These are phyloP conservation scores for Mycena rosella DNA, from an alignment of 768 basidiomycete species.

Conservation along the genomic window DNA sequence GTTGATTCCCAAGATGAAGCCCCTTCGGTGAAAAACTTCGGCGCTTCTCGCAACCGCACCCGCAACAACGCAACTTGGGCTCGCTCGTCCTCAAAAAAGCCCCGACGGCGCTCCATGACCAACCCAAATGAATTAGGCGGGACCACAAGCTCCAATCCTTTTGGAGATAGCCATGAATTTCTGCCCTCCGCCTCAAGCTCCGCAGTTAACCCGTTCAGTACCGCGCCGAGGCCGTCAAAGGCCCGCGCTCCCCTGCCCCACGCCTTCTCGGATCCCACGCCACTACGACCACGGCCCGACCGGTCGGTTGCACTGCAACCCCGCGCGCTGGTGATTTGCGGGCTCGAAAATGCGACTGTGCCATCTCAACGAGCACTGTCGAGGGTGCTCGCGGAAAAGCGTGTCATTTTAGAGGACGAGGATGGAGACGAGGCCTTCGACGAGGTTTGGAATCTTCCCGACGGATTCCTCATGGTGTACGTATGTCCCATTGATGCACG, in stretches of 20 bases:
- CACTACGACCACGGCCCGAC: slow-evolving; percentile 37
- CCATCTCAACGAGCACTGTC: slow-evolving; percentile 71
- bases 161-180: slow-evolving; percentile 30
- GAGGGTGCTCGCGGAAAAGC: slow-evolving; percentile 63
- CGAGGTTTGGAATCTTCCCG: slow-evolving; percentile 69
- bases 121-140: slow-evolving; percentile 48
- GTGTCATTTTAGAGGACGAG: slow-evolving; percentile 60
- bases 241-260: slow-evolving; percentile 39
- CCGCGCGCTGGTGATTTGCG: slow-evolving; percentile 74
- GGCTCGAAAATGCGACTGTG: slow-evolving; percentile 71
- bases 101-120: slow-evolving; percentile 46
- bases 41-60: slow-evolving; percentile 20
- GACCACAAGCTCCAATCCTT: slow-evolving; percentile 30
- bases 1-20: slow-evolving; percentile 38
- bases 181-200: slow-evolving; percentile 28
- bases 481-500: slow-evolving; percentile 74
- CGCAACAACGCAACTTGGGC: slow-evolving; percentile 34
- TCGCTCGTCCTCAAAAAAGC: slow-evolving; percentile 32
- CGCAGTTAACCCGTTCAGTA: slow-evolving; percentile 25
- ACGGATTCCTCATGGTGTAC: slow-evolving; percentile 79
- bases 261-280: slow-evolving; percentile 52
- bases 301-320: slow-evolving; percentile 55
- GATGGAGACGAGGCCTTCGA: slow-evolving; percentile 51
- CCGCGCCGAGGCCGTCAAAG: slow-evolving; percentile 20
- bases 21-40: slow-evolving; percentile 2